phyloP scores from a whole-genome alignment of 495 filamentous ascomycete genomes.

The Jackrogersella minutella region DNA sequence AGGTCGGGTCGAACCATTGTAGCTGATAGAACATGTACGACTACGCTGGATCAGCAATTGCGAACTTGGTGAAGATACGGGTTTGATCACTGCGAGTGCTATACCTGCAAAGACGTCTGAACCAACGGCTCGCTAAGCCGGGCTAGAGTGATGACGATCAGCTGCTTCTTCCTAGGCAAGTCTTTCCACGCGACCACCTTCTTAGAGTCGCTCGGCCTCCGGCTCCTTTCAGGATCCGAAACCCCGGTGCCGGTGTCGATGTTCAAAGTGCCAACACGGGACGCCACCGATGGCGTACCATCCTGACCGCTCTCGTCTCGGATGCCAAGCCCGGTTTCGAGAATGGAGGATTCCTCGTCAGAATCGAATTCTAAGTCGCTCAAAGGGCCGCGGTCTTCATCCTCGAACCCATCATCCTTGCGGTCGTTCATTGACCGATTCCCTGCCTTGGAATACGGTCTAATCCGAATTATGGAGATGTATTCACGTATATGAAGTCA shows the following conservation, averaged over 20 bases:
- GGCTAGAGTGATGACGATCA: constrained; percentile 75
- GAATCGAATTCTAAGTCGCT: constrained; percentile 31
- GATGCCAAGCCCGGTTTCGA: constrained; percentile 25
- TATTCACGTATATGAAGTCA: not conserved
- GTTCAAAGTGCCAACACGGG: constrained; percentile 27
- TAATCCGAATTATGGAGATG: not conserved
- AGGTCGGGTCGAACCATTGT: constrained; percentile 70
- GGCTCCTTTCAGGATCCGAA: not conserved
- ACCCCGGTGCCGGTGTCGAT: constrained; percentile 23
- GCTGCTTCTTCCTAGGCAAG: constrained; percentile 76
- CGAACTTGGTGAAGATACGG: not conserved
- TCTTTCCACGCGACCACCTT: constrained; percentile 68
- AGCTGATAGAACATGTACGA: constrained; percentile 84
- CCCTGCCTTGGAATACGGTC: not conserved
- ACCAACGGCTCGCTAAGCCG: constrained; percentile 81
- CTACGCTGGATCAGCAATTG: constrained; percentile 21
- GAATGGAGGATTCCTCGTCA: constrained; percentile 21
- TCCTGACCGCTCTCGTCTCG: constrained; percentile 28
- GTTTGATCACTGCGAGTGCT: not conserved
- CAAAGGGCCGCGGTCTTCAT: constrained; percentile 34
- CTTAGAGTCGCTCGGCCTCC: constrained; percentile 27
- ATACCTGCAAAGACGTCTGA: constrained; percentile 74
- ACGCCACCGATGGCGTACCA: constrained; percentile 19
- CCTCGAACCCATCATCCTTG: constrained; percentile 17
- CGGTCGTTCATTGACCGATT: constrained; percentile 29